Evolutionary conservation across 1,284 basidiomycete species (phyloP), one percentile per base, ranked within the genome.

Genomic region (Sporisorium sorghi): DNA sequence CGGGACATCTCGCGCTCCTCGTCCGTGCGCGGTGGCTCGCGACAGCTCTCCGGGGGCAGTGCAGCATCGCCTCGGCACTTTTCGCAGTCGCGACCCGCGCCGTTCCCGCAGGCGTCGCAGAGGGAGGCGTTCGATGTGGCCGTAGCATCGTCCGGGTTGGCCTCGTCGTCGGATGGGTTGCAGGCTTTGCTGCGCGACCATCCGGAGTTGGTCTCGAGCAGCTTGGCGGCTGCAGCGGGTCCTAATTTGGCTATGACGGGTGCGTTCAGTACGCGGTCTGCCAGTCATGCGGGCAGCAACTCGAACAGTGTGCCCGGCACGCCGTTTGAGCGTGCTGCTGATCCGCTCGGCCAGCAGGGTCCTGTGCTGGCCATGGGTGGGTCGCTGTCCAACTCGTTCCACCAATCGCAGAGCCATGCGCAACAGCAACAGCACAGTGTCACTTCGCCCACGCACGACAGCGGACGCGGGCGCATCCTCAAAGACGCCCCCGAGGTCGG

Each of bases 151-250:
- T 80, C 78, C 28, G 72, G 77, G 42, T 68, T 82, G 6, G 77
- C 80, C 14, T 58, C 55, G 12, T 73, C 75, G 10, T 79, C 78
- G 5, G 79, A 80, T 51, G 83, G 83, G 4, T 64, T 84, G 4
- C 78, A 83, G 44, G 82, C 83, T 5, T 55, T 84, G 35, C 61
- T 84, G 44, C 73, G 83, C 10, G 83, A 84, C 40, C 79, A 84
- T 40, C 83, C 83, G 1, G 80, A 84, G 50, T 58, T 84, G 14
- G 80, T 84, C n/a, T 77, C 74, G 23, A 68, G 73, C 44, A 75
- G 76, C 35, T 57, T 84, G 19, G 79, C 79, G 5, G 69, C 72
- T 4, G 81, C 81, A 9, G 83, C 83, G 1, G 80, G 81, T 15
- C 72, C 76, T 2, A 68, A 69, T n/a, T 42, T 75, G 2, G 55